Evolutionary conservation across 441 rosid species (phyloP), one percentile per base, ranked within the genome.

Genomic region (Gossypium davidsonii): DNA sequence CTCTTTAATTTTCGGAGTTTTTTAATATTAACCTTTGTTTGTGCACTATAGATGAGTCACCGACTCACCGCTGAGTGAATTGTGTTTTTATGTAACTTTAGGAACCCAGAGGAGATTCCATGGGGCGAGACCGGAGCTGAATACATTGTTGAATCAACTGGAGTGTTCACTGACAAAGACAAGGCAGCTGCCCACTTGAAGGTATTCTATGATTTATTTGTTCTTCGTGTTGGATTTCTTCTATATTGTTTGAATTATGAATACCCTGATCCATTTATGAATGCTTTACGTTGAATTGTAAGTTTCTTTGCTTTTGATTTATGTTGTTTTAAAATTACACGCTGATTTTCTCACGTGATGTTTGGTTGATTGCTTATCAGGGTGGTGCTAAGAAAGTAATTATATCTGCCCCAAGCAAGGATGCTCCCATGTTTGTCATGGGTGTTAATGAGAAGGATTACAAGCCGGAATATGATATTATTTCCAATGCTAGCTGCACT

Each of bases 101-200:
- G 91, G 74, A 90, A 90, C 83, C 95, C 92, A 3, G 91, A 88
- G 78, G 95, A 90, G 70, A 90, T 88, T 71, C 95, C 95, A 59
- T 90, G 92, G 92, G 86, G 70, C 20, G 81, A 84, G 81, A 77
- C 90, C 5, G 92, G 95, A 51, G 92, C 95, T 4, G 91, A 88
- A 37, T 88, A 26, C 67, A 26, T 90, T 23, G 90, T 90, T 23
- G 92, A 90, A 73, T 88, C 95, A 39, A 90, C 95, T 51, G 92
- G 92, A 44, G 92, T 90, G 56, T 90, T 90, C 80, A 90, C 92
- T 34, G 95, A 90, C 73, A 90, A 87, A 84, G 92, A 90, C 8
- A 90, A 90, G 77, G 95, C 92, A 28, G 85, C 92, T 75, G 92
- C 95, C 64, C 95, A 90, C 76, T 80, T 90, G 85, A 90, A 90